Evolutionary conservation across 2,329 filamentous ascomycete genomes (phyloP).

Genomic region (Hymenoscyphus repandus): DNA sequence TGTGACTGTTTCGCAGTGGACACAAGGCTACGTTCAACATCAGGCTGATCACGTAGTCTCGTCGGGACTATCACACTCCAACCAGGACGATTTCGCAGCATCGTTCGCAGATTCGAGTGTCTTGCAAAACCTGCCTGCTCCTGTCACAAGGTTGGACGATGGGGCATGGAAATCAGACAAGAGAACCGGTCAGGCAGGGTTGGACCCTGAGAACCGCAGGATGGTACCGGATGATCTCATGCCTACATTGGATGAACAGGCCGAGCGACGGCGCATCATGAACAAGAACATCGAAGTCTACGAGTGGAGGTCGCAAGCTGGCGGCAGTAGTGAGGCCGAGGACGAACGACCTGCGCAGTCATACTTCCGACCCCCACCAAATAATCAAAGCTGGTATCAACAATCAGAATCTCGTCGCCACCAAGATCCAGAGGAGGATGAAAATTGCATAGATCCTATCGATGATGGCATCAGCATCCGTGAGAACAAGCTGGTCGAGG

Average conservation of each 20-base stretch:
- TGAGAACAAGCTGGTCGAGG: slow-evolving; percentile 28
- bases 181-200: slow-evolving; percentile 23
- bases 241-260: slow-evolving; percentile 30
- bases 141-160: slow-evolving; percentile 22
- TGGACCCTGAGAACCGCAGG: slow-evolving; percentile 28
- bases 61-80: slow-evolving; percentile 9
- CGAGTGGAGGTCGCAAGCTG: slow-evolving; percentile 29
- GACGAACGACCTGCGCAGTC: slow-evolving; percentile 19
- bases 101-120: slow-evolving; percentile 11
- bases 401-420: slow-evolving; percentile 5
- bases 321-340: slow-evolving; percentile 17
- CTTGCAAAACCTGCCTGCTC: slow-evolving; percentile 1
- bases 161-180: slow-evolving; percentile 24
- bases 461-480: slow-evolving; percentile 29
- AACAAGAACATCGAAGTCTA: slow-evolving; percentile 30
- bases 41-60: slow-evolving; percentile 9
- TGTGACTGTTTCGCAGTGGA: slow-evolving; percentile 25
- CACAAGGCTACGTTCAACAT: slow-evolving; percentile 10
- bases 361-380: slow-evolving; percentile 12
- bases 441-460: slow-evolving; percentile 21
- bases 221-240: slow-evolving; percentile 19
- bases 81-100: slow-evolving; percentile 8
- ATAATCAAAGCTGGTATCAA: slow-evolving; percentile 10
- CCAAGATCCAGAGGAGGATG: slow-evolving; percentile 11
- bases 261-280: slow-evolving; percentile 24